Evolutionary conservation across 192 early-diverging fungal species (phyloP).

Genomic region (Backusella australiensis): DNA sequence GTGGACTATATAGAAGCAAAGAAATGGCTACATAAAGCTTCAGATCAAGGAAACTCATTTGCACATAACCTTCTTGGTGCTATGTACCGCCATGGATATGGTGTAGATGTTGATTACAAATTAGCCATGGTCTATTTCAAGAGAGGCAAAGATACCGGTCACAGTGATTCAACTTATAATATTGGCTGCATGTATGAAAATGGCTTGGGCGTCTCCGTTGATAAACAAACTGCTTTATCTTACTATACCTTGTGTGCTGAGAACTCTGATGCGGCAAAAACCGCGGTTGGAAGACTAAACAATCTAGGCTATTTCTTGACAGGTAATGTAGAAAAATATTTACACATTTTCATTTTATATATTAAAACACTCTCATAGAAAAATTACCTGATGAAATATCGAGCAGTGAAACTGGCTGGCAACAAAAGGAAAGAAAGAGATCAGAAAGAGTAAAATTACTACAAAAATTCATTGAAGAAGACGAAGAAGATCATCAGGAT

Average conservation of each 20-base stretch:
- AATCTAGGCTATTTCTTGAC: not conserved
- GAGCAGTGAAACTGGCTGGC: not conserved
- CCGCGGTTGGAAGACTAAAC: not conserved
- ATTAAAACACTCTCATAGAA: not conserved
- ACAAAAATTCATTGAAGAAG: not conserved
- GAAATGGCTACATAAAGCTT: not conserved
- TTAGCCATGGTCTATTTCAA: not conserved
- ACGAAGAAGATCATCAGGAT: not conserved
- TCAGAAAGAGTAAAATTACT: not conserved
- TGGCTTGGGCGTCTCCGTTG: not conserved
- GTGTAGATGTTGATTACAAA: not conserved
- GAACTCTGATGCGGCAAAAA: not conserved
- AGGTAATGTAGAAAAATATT: not conserved
- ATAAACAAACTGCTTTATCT: not conserved
- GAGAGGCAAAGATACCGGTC: not conserved
- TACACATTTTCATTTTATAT: not conserved
- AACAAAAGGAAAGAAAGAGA: not conserved
- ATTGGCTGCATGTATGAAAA: not conserved
- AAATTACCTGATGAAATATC: not conserved
- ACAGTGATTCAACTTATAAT: not conserved
- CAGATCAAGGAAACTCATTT: not conserved
- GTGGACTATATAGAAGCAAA: not conserved
- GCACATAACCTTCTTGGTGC: not conserved
- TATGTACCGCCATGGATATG: not conserved
- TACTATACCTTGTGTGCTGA: not conserved